phyloP scores from a whole-genome alignment of 805 yeast genomes.

The Myxozyma vanderwaltii region DNA sequence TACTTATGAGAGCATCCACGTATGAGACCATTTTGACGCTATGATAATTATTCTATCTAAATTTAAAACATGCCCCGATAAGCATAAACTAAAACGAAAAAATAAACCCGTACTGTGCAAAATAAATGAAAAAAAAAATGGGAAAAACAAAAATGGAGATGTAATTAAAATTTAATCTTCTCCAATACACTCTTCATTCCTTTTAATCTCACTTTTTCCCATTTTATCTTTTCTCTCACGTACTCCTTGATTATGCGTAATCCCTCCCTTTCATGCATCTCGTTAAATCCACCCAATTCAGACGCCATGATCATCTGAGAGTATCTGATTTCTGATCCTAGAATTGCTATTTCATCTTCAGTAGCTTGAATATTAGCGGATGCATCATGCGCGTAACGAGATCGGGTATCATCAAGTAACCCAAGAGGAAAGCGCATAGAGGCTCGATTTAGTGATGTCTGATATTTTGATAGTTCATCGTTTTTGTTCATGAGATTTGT shows the following conservation, averaged over 20 bases:
- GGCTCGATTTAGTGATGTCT: constrained; percentile 33
- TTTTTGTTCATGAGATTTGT: constrained; percentile 37
- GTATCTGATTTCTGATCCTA: constrained; percentile 41
- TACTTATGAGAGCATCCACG: neutral
- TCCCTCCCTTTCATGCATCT: constrained; percentile 42
- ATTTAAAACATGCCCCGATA: too few relatives aligned
- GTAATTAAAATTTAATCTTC: constrained; percentile 8
- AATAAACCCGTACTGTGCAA: neutral
- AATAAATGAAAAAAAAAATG: neutral
- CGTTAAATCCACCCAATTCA: constrained; percentile 46
- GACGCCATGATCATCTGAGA: constrained; percentile 44
- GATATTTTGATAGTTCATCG: constrained; percentile 31
- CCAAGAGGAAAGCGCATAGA: constrained; percentile 39
- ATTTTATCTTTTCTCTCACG: constrained; percentile 28
- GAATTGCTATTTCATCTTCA: constrained; percentile 37
- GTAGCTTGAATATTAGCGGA: constrained; percentile 40
- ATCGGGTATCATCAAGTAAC: constrained; percentile 42
- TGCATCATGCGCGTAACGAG: constrained; percentile 39
- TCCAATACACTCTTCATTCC: constrained; percentile 30
- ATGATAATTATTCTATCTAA: too few relatives aligned
- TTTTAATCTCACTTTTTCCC: constrained; percentile 31
- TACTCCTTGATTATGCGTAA: constrained; percentile 34
- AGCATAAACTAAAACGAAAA: too few relatives aligned
- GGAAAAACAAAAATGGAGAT: too few relatives aligned
- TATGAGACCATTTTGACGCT: too few relatives aligned